Evolutionary conservation across 1,139 yeast species (phyloP).

Genomic region (Sugiyamaella neomexicana): DNA sequence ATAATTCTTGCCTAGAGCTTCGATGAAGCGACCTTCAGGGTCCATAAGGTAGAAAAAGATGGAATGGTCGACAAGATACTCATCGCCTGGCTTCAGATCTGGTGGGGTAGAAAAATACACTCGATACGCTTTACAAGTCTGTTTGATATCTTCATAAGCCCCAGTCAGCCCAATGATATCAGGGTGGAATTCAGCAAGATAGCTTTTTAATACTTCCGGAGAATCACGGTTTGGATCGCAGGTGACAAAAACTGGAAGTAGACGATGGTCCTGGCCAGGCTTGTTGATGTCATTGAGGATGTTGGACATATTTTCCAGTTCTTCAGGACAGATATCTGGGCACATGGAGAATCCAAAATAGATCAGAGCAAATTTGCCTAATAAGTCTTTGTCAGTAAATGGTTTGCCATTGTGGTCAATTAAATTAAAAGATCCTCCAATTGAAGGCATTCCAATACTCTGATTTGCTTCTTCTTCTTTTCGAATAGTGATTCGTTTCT

Average conservation of each 20-base stretch:
- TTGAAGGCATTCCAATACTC: conserved; percentile 87
- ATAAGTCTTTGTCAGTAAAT: conserved; percentile 74
- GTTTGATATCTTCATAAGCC: conserved; percentile 76
- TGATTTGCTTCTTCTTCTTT: conserved; percentile 78
- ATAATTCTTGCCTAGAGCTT: conserved; percentile 89
- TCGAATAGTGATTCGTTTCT: conserved; percentile 68
- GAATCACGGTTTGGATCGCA: conserved; percentile 96
- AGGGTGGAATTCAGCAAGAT: conserved; percentile 84
- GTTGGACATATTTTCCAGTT: conserved; percentile 82
- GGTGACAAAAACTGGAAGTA: conserved; percentile 88
- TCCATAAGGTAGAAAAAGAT: conserved; percentile 96
- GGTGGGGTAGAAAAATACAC: conserved; percentile 97
- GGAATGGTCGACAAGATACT: conserved; percentile 93
- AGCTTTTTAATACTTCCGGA: conserved; percentile 76
- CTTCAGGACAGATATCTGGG: conserved; percentile 98
- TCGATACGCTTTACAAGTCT: conserved; percentile 80
- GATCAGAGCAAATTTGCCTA: conserved; percentile 73
- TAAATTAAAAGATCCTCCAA: conserved; percentile 85
- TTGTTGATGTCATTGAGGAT: conserved; percentile 64
- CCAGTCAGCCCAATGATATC: conserved; percentile 90
- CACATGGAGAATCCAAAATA: conserved; percentile 97
- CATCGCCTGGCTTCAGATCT: conserved; percentile 90
- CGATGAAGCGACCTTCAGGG: conserved; percentile 92
- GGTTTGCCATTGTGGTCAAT: conserved; percentile 66
- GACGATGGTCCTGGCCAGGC: conserved; percentile 44